A percentile compares a stretch with the other conserved stretches of the same genome.
Conservation (phyloP, 225 moss, liverwort and hornwort species). For the Pseudoscleropodium purum region DNA sequence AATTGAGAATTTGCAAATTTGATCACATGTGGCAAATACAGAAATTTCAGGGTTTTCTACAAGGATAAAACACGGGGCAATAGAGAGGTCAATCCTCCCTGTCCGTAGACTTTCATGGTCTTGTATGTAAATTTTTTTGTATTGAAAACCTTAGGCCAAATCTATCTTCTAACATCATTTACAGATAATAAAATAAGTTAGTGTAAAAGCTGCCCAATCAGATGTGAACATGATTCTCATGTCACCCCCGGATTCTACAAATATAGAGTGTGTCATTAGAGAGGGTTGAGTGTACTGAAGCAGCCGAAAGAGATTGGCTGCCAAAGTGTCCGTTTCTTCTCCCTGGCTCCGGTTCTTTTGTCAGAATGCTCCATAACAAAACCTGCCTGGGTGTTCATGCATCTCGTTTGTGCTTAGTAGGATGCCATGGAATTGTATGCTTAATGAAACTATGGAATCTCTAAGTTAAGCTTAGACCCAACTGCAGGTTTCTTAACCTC, state of each 20-base stretch:
- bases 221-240: background rate
- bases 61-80: too few species aligned
- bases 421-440: slow-evolving; percentile 59
- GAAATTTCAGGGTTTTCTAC: too few species aligned
- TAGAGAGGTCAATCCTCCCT: too few species aligned
- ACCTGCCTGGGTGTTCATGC: background rate
- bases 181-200: too few species aligned
- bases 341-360: background rate
- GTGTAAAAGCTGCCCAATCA: background rate
- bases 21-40: too few species aligned
- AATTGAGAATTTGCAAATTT: too few species aligned
- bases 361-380: background rate
- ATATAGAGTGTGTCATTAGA: background rate
- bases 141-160: too few species aligned
- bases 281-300: background rate
- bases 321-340: background rate
- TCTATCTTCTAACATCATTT: too few species aligned
- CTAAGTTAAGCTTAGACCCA: background rate
- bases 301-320: background rate
- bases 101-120: too few species aligned
- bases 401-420: slow-evolving; percentile 6
- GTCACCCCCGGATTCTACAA: background rate
- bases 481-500: background rate
- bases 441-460: background rate
- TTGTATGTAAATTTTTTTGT: too few species aligned